Evolutionary conservation across 2,329 filamentous ascomycete genomes (phyloP).

Genomic region (Chaetomiaceae sp.): DNA sequence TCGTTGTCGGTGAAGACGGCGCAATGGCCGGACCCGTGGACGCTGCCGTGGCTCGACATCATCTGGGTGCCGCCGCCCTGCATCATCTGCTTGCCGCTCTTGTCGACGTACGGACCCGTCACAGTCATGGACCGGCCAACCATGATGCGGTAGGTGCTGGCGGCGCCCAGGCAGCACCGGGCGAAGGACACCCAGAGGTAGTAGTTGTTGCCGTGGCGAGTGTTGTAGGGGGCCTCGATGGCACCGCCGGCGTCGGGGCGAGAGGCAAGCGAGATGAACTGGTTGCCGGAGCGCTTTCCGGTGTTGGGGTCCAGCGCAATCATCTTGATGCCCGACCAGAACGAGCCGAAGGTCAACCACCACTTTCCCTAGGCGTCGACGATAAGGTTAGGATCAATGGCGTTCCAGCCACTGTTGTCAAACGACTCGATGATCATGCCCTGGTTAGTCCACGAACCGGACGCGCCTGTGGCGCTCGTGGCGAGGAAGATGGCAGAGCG

Average conservation of each 20-base stretch:
- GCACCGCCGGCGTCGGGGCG: constrained; percentile 40
- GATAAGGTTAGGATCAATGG: constrained; percentile 56
- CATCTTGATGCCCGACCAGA: constrained; percentile 63
- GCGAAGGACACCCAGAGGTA: constrained; percentile 62
- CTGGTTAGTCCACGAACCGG: constrained; percentile 56
- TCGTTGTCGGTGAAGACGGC: constrained; percentile 49
- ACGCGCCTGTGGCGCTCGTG: constrained; percentile 41
- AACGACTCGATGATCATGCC: constrained; percentile 49
- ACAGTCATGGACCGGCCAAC: constrained; percentile 55
- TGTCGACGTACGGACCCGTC: constrained; percentile 54
- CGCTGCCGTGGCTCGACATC: constrained; percentile 50
- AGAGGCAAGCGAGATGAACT: constrained; percentile 50
- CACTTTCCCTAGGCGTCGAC: constrained; percentile 36
- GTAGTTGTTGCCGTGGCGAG: constrained; percentile 52
- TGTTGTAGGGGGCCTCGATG: constrained; percentile 54
- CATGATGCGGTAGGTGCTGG: constrained; percentile 54
- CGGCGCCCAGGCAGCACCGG: constrained; percentile 58
- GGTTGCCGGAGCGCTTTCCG: constrained; percentile 30
- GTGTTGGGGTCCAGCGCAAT: constrained; percentile 42
- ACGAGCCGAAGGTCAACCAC: constrained; percentile 61
- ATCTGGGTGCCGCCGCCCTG: constrained; percentile 55
- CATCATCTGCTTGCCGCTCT: constrained; percentile 48
- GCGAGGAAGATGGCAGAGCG: constrained; percentile 11
- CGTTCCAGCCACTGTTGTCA: constrained; percentile 47
- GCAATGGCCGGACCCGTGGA: constrained; percentile 62